Percentiles rank a stretch among this genome's conserved stretches.
Evolutionary conservation across 2,329 filamentous ascomycete species (phyloP).

Genomic region (Graphilbum sp.): DNA sequence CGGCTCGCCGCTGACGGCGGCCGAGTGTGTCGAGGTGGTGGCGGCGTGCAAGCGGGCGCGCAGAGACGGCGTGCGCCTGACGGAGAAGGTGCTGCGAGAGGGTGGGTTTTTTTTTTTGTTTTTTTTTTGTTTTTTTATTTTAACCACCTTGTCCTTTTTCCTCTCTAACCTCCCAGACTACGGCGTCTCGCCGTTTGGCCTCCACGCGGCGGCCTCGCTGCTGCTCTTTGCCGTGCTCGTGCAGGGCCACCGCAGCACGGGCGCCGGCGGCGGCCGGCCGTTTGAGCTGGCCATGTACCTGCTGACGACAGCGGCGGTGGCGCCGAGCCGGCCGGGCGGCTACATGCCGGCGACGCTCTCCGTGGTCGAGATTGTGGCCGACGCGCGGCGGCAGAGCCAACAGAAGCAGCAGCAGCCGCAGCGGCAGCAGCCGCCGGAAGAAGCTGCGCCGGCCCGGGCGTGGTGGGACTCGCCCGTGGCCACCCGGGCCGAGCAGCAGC

Average conservation of each 20-base stretch:
- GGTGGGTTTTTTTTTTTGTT: not conserved
- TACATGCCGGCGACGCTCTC: slow-evolving; percentile 21
- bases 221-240: slow-evolving; percentile 10
- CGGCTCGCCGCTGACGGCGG: not conserved
- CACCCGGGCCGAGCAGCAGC: slow-evolving; percentile 8
- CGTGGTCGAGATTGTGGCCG: slow-evolving; percentile 7
- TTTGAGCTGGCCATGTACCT: slow-evolving; percentile 17
- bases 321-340: slow-evolving; percentile 2
- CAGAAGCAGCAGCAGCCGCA: not conserved
- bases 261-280: not conserved
- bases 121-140: too few species aligned
- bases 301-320: slow-evolving; percentile 14
- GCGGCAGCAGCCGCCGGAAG: not conserved
- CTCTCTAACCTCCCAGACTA: slow-evolving; percentile 7
- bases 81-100: not conserved
- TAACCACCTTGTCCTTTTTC: not conserved
- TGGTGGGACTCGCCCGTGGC: slow-evolving; percentile 8
- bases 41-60: not conserved
- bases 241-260: not conserved
- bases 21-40: slow-evolving; percentile 2
- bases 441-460: not conserved
- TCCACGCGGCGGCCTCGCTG: slow-evolving; percentile 17
- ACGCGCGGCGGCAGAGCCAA: not conserved
- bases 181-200: slow-evolving; percentile 12
- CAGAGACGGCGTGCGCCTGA: not conserved